Percentiles rank a stretch among this genome's conserved stretches.
Evolutionary conservation across 1,139 yeast genomes (phyloP).

Genomic region (Geotrichum carabidarum): DNA sequence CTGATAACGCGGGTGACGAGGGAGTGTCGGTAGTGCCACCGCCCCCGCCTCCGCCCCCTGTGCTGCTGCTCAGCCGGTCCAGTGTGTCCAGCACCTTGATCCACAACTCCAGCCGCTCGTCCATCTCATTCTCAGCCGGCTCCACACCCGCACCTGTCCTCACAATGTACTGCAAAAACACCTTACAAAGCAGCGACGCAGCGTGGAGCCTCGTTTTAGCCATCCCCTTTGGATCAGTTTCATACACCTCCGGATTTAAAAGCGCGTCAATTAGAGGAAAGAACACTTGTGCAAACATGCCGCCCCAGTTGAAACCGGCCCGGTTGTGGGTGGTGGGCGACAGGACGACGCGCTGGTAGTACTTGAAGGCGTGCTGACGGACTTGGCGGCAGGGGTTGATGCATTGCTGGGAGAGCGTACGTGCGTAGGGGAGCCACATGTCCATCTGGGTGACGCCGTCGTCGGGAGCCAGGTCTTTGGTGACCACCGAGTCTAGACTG

Average conservation of each 20-base stretch:
- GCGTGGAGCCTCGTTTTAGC: constrained; percentile 60
- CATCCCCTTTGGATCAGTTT: constrained; percentile 62
- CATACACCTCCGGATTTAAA: constrained; percentile 60
- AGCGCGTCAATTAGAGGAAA: constrained; percentile 68
- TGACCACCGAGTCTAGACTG: constrained; percentile 18
- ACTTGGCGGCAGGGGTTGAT: constrained; percentile 80
- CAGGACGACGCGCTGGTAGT: constrained; percentile 46
- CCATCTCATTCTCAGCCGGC: constrained; percentile 39
- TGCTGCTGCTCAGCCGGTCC: constrained; percentile 44
- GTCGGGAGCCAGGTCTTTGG: constrained; percentile 11
- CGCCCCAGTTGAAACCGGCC: constrained; percentile 37
- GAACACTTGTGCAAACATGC: constrained; percentile 63
- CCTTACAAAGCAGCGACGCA: constrained; percentile 62
- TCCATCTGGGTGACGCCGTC: constrained; percentile 18
- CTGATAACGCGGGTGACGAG: background rate
- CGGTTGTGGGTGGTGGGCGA: constrained; percentile 41
- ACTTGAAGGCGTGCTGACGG: constrained; percentile 53
- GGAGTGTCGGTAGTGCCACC: background rate
- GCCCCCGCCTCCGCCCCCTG: background rate
- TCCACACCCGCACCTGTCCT: constrained; percentile 21
- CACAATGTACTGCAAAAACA: constrained; percentile 57
- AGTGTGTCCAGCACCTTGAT: constrained; percentile 46
- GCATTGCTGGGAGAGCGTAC: constrained; percentile 83
- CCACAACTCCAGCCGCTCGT: constrained; percentile 39
- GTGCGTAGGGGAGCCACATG: constrained; percentile 28